phyloP scores from a whole-genome alignment of 75 land plant species.

The Cryptomeria japonica region DNA sequence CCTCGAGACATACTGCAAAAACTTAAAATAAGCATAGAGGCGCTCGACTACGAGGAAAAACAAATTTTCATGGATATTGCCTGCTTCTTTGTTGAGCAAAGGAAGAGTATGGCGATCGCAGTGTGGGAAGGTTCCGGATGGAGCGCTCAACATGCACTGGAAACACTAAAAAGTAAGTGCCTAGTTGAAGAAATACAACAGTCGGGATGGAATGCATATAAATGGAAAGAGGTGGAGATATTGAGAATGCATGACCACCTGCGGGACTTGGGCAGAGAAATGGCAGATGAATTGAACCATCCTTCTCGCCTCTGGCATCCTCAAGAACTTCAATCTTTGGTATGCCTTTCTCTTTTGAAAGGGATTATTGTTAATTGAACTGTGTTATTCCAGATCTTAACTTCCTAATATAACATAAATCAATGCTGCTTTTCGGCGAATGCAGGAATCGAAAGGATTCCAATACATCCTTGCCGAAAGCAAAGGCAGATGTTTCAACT shows the following conservation, averaged over 20 bases:
- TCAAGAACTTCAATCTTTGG: background rate
- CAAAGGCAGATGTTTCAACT: background rate
- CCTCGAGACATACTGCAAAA: background rate
- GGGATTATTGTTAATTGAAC: background rate
- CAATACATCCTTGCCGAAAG: background rate
- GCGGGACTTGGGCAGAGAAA: background rate
- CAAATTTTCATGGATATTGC: background rate
- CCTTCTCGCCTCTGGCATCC: background rate
- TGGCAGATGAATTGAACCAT: background rate
- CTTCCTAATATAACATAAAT: too few relatives aligned
- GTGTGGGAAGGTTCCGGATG: background rate
- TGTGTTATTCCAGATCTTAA: too few relatives aligned
- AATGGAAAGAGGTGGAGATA: background rate
- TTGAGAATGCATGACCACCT: conserved; percentile 1
- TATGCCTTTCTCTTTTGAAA: background rate
- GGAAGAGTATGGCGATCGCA: background rate
- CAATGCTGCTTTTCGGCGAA: too few relatives aligned
- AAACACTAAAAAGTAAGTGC: background rate
- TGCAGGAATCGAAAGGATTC: background rate
- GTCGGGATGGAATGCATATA: too few relatives aligned
- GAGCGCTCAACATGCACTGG: background rate
- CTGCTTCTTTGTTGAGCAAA: background rate
- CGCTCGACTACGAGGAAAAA: background rate
- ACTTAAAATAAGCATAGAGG: background rate
- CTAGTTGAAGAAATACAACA: background rate